Conservation (phyloP, 257 asterid genomes). For the Dorcoceras hygrometricum region DNA sequence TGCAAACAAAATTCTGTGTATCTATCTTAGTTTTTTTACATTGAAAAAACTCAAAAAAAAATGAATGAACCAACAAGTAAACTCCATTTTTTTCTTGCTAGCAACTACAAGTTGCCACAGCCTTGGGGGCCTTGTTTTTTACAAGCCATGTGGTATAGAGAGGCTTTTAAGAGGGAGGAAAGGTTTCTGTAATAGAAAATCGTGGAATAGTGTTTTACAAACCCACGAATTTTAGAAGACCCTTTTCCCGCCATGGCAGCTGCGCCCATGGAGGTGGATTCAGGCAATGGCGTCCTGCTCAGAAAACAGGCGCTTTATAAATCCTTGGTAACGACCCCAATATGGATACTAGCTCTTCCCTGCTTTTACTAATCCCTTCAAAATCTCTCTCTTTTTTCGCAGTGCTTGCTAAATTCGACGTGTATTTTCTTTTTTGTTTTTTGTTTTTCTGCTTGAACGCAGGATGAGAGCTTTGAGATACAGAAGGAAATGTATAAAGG, state of each 20-base stretch:
- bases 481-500: slow-evolving; percentile 80
- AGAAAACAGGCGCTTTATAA: slow-evolving; percentile 63
- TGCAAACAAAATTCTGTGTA: too few relatives aligned
- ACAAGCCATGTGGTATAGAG: too few relatives aligned
- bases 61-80: too few relatives aligned
- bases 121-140: too few relatives aligned
- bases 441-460: slow-evolving; percentile 19
- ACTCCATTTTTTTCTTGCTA: too few relatives aligned
- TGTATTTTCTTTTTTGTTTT: not conserved
- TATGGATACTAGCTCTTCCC: not conserved
- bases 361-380: slow-evolving; percentile 1
- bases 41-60: too few relatives aligned
- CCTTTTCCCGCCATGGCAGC: slow-evolving; percentile 70
- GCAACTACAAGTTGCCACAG: too few relatives aligned
- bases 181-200: too few relatives aligned
- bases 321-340: slow-evolving; percentile 46
- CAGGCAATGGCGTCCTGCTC: slow-evolving; percentile 41
- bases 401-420: not conserved
- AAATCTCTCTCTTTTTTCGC: slow-evolving; percentile 3
- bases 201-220: too few relatives aligned
- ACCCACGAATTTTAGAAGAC: not conserved
- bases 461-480: slow-evolving; percentile 77
- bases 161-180: too few relatives aligned
- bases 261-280: slow-evolving; percentile 59
- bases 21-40: too few relatives aligned